Conservation (phyloP, 352 stramenopile genomes). For the Globisporangium iwayamae region DNA sequence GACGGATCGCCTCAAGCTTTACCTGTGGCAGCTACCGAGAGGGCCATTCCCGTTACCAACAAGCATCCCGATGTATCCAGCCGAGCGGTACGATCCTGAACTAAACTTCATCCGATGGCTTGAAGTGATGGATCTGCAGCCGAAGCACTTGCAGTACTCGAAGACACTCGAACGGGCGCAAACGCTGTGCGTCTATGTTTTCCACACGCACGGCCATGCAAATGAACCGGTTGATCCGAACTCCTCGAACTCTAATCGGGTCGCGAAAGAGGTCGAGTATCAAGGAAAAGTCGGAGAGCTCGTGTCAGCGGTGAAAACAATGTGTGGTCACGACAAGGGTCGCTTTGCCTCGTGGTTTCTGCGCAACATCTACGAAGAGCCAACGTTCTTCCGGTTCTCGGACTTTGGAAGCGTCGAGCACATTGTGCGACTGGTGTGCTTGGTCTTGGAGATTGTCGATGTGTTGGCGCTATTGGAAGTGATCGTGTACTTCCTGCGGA, state of each 20-base stretch:
- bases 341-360: constrained; percentile 81
- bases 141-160: constrained; percentile 64
- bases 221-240: constrained; percentile 40
- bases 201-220: constrained; percentile 74
- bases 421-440: constrained; percentile 72
- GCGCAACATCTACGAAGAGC: constrained; percentile 79
- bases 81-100: constrained; percentile 62
- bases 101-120: constrained; percentile 69
- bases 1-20: constrained; percentile 68
- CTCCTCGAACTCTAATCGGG: constrained; percentile 33
- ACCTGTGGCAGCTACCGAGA: constrained; percentile 80
- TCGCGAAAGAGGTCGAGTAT: constrained; percentile 78
- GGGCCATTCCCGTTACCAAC: constrained; percentile 65
- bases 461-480: constrained; percentile 78
- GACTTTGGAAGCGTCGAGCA: constrained; percentile 83
- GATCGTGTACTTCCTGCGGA: constrained; percentile 73
- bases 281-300: constrained; percentile 81
- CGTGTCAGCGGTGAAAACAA: constrained; percentile 81
- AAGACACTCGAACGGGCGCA: constrained; percentile 83
- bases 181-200: constrained; percentile 79
- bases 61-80: constrained; percentile 58
- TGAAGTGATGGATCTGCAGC: constrained; percentile 77
- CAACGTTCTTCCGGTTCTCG: constrained; percentile 78
- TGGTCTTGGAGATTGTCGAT: constrained; percentile 83
- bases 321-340: constrained; percentile 85